phyloP scores from a whole-genome alignment of 345 rosid genomes.

The Salix exigua region DNA sequence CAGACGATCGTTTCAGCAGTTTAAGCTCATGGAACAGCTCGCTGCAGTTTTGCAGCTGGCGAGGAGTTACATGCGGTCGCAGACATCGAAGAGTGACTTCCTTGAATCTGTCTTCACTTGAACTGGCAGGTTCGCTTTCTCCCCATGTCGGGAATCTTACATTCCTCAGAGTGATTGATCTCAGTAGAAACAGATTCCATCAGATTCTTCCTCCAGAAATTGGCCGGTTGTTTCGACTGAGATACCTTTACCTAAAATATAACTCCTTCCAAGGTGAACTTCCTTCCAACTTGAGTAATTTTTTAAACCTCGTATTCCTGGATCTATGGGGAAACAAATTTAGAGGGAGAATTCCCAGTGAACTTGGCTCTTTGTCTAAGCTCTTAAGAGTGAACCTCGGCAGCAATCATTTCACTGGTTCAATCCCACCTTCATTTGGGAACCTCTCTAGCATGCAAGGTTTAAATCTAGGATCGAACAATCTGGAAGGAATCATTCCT shows the following conservation, averaged over 20 bases:
- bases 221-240: conserved; percentile 9
- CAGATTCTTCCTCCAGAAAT: conserved; percentile 12
- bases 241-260: neutral
- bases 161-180: neutral
- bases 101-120: neutral
- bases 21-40: conserved; percentile 1
- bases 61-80: conserved; percentile 21
- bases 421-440: neutral
- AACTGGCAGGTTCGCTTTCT: conserved; percentile 24
- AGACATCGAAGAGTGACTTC: conserved; percentile 17
- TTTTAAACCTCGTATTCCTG: no score
- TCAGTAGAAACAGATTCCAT: neutral
- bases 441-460: neutral
- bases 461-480: neutral
- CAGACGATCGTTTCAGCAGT: neutral
- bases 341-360: neutral
- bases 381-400: neutral
- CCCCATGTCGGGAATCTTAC: conserved; percentile 20
- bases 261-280: conserved; percentile 5
- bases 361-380: neutral
- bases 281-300: neutral
- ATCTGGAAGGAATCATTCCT: neutral
- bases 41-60: conserved; percentile 17
- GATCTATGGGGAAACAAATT: neutral
- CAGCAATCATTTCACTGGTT: neutral